Conservation (phyloP, 805 yeast genomes). For the Ogataea corticis region DNA sequence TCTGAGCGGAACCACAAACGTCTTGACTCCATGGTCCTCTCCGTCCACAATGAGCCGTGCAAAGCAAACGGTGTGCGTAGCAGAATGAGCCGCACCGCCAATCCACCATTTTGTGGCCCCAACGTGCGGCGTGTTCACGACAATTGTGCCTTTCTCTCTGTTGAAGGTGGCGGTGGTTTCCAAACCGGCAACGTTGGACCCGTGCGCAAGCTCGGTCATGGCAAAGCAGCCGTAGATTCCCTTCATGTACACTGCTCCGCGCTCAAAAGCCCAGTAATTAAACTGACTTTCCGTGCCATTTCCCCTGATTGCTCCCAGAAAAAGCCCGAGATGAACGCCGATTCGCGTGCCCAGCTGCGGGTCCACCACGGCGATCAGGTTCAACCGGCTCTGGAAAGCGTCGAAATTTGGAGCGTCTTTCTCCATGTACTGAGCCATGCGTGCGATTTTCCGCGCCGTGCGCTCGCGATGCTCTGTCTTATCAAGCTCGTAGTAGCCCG, state of each 20-base stretch:
- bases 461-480: conserved; percentile 58
- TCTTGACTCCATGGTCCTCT: conserved; percentile 88
- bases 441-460: conserved; percentile 60
- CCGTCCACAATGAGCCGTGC: conserved; percentile 82
- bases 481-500: conserved; percentile 56
- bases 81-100: conserved; percentile 96
- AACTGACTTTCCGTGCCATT: conserved; percentile 86
- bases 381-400: conserved; percentile 57
- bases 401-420: conserved; percentile 39
- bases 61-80: conserved; percentile 82
- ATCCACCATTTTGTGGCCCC: conserved; percentile 99
- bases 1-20: conserved; percentile 88
- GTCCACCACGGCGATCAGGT: conserved; percentile 64
- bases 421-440: conserved; percentile 62
- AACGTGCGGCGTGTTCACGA: conserved; percentile 81
- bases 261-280: conserved; percentile 74
- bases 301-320: conserved; percentile 78
- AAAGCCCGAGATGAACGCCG: conserved; percentile 87
- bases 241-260: conserved; percentile 60
- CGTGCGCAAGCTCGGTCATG: conserved; percentile 93
- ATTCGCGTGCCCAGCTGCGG: conserved; percentile 79
- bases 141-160: conserved; percentile 60
- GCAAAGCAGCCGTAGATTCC: conserved; percentile 85
- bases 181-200: conserved; percentile 89
- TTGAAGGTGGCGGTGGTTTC: conserved; percentile 91